Evolutionary conservation across 2,329 filamentous ascomycete genomes (phyloP).

Genomic region (Colletotrichum magnum): DNA sequence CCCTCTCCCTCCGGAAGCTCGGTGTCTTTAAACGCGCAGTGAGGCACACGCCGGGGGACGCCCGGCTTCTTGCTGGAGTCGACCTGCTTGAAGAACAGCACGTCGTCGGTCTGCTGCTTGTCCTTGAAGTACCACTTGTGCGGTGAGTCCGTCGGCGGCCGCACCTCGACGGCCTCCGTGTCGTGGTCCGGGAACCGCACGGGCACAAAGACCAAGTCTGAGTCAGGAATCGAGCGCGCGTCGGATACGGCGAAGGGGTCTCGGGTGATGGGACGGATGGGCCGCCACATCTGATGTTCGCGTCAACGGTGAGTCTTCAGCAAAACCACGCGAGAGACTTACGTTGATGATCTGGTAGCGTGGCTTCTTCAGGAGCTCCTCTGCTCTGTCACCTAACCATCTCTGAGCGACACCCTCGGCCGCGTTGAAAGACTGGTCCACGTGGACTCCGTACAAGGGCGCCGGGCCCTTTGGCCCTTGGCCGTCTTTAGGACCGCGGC

Average conservation of each 20-base stretch:
- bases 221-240: constrained; percentile 63
- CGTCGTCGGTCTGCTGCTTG: constrained; percentile 65
- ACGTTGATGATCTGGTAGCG: constrained; percentile 70
- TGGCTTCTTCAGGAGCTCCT: constrained; percentile 51
- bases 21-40: constrained; percentile 64
- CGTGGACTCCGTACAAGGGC: constrained; percentile 57
- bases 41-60: constrained; percentile 65
- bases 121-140: constrained; percentile 69
- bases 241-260: constrained; percentile 70
- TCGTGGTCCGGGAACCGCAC: constrained; percentile 37
- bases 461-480: constrained; percentile 30
- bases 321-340: constrained; percentile 60
- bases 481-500: constrained; percentile 29
- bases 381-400: constrained; percentile 30
- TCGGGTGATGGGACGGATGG: constrained; percentile 53
- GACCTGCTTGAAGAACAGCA: constrained; percentile 73
- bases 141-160: constrained; percentile 56
- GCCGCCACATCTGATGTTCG: constrained; percentile 52
- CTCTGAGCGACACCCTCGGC: constrained; percentile 44
- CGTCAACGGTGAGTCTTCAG: constrained; percentile 60
- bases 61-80: constrained; percentile 67
- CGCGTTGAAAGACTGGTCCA: constrained; percentile 68
- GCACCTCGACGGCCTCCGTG: constrained; percentile 63
- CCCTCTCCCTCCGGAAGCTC: constrained; percentile 64
- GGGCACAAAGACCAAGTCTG: constrained; percentile 60